Conservation (phyloP, 331 rosid genomes). For the Pyrus hybrid region DNA sequence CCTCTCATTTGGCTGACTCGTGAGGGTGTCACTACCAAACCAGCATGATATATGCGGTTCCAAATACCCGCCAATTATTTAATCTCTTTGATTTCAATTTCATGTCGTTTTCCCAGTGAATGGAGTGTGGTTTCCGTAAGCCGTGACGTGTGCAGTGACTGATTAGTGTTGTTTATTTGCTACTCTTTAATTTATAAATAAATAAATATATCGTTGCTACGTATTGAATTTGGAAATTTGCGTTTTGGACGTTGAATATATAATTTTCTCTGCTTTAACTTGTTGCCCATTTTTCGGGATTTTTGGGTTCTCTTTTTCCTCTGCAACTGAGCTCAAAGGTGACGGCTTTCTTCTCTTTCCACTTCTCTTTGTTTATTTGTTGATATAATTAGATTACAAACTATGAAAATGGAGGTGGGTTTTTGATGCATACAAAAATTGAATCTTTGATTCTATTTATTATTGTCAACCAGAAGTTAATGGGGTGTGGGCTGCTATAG, state of each 20-base stretch:
- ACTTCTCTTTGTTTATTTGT: not conserved
- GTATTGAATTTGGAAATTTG: not conserved
- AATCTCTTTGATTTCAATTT: not conserved
- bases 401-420: no score
- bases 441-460: not conserved
- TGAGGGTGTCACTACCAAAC: no score
- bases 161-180: no score
- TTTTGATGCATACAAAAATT: not conserved
- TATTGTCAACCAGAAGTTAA: no score
- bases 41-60: not conserved
- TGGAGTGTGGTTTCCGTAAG: not conserved
- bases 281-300: not conserved
- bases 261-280: no score
- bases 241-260: not conserved
- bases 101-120: not conserved
- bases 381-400: not conserved
- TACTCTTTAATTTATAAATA: no score
- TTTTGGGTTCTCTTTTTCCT: not conserved
- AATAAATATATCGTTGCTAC: no score
- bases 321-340: not conserved
- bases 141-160: slow-evolving; percentile 7
- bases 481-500: no score
- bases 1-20: no score
- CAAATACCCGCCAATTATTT: not conserved
- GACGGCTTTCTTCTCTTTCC: not conserved